phyloP scores from a whole-genome alignment of 179 eudicot species.

The Silene coronaria region DNA sequence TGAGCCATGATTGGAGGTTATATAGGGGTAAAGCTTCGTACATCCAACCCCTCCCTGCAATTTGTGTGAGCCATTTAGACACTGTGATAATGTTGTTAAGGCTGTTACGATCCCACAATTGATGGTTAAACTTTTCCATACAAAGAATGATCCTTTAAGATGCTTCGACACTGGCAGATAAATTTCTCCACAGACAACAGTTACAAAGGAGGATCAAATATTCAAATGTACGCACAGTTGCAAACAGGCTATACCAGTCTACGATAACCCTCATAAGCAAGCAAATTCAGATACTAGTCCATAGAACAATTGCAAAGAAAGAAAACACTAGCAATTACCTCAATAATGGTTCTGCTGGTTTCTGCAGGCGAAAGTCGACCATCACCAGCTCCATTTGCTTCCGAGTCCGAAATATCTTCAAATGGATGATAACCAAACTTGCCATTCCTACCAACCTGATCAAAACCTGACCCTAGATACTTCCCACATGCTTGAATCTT shows the following conservation, averaged over 20 bases:
- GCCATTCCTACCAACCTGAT: slow-evolving; percentile 44
- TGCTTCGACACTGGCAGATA: neutral
- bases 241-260: neutral
- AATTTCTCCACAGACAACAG: neutral
- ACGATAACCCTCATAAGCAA: neutral
- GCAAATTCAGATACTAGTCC: neutral
- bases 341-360: slow-evolving; percentile 70
- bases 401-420: slow-evolving; percentile 67
- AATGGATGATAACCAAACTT: slow-evolving; percentile 71
- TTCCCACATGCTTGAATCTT: slow-evolving; percentile 54
- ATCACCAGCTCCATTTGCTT: slow-evolving; percentile 39
- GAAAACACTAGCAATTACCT: slow-evolving; percentile 35
- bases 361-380: slow-evolving; percentile 61
- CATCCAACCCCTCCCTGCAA: neutral
- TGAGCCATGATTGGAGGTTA: neutral
- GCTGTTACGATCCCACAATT: neutral
- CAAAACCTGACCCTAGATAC: slow-evolving; percentile 42
- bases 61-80: neutral
- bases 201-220: too few species aligned
- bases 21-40: neutral
- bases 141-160: neutral
- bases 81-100: neutral
- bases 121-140: neutral
- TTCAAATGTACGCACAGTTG: neutral
- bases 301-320: neutral